phyloP scores from a whole-genome alignment of 768 basidiomycete species.

The Lentinula sp. region DNA sequence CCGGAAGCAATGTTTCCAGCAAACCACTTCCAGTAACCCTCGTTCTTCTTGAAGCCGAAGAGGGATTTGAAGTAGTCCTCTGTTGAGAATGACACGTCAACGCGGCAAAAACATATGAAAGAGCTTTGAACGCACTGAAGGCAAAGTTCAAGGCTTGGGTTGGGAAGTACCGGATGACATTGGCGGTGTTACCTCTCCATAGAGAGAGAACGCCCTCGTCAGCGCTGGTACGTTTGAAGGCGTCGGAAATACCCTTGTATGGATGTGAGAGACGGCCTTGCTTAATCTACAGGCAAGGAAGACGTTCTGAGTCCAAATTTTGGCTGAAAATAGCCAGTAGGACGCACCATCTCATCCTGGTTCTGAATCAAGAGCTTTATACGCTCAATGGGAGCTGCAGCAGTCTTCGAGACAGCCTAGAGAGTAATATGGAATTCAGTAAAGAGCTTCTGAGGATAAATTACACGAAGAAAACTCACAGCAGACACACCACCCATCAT shows the following conservation, averaged over 20 bases:
- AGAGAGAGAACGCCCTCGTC: constrained; percentile 76
- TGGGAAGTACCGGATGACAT: constrained; percentile 91
- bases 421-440: constrained; percentile 8
- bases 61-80: constrained; percentile 86
- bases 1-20: constrained; percentile 79
- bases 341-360: constrained; percentile 77
- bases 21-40: constrained; percentile 85
- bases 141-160: constrained; percentile 89
- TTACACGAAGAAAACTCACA: constrained; percentile 24
- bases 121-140: constrained; percentile 54
- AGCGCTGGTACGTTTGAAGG: constrained; percentile 67
- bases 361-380: constrained; percentile 83
- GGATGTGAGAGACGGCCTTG: constrained; percentile 76
- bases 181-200: constrained; percentile 89
- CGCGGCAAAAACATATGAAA: neutral
- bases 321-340: neutral
- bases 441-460: neutral
- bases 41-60: constrained; percentile 80
- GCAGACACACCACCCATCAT: constrained; percentile 74
- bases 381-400: constrained; percentile 85
- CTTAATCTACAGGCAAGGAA: constrained; percentile 53
- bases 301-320: neutral
- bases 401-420: constrained; percentile 82
- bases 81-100: constrained; percentile 13
- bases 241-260: constrained; percentile 80